These are phyloP conservation scores for Termitomyces sp. DNA, from an alignment of 768 basidiomycete genomes.

Conservation along the genomic window DNA sequence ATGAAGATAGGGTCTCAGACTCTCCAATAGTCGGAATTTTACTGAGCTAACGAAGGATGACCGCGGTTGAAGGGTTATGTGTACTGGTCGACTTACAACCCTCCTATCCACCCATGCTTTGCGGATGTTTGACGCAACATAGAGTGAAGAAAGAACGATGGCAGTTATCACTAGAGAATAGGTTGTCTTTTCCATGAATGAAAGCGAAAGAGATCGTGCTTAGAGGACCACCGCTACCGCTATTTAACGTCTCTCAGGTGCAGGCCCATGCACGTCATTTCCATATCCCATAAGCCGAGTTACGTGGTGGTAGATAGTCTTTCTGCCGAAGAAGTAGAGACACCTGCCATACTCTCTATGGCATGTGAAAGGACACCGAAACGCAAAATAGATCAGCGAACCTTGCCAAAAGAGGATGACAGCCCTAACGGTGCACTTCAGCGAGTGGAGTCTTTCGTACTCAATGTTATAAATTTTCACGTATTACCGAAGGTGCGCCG, in stretches of 20 bases:
- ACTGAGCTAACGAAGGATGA: slow-evolving; percentile 9
- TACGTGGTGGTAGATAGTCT: not conserved
- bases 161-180: not conserved
- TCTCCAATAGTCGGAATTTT: slow-evolving; percentile 28
- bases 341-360: not conserved
- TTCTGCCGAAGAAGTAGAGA: not conserved
- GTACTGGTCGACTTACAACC: not conserved
- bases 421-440: not conserved
- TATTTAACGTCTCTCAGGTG: not conserved
- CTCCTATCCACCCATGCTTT: slow-evolving; percentile 1
- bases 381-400: no score
- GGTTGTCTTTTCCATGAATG: not conserved
- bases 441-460: no score
- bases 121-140: not conserved
- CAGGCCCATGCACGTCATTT: not conserved
- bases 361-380: not conserved
- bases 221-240: not conserved
- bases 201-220: not conserved
- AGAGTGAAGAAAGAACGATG: not conserved
- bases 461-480: no score
- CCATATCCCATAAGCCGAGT: not conserved
- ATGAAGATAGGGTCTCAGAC: slow-evolving; percentile 25
- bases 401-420: not conserved
- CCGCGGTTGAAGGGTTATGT: not conserved
- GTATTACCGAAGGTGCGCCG: no score